Conservation (phyloP, 345 rosid species). For the Corymbia maculata region DNA sequence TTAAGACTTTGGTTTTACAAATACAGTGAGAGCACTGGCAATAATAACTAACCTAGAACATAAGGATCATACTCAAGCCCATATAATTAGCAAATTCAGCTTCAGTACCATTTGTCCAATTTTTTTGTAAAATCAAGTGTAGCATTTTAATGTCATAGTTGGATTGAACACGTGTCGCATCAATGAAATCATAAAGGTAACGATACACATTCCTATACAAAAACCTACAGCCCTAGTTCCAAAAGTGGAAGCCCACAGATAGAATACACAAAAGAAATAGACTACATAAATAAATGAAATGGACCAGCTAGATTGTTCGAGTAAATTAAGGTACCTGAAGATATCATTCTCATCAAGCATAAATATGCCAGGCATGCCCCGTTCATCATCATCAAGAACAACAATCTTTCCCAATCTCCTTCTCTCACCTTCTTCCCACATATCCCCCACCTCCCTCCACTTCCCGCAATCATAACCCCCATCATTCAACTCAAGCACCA, state of each 20-base stretch:
- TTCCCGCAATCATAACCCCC: slow-evolving; percentile 15
- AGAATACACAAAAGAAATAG: neutral
- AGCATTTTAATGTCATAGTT: neutral
- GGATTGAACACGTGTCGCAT: neutral
- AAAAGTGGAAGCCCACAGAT: neutral
- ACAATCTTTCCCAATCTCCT: slow-evolving; percentile 67
- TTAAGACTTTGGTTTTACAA: neutral
- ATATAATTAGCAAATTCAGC: neutral
- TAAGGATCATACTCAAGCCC: neutral
- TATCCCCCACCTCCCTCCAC: slow-evolving; percentile 76
- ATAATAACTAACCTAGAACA: neutral
- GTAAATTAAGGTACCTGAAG: slow-evolving; percentile 35
- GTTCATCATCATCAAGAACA: slow-evolving; percentile 39
- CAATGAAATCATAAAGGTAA: neutral
- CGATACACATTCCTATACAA: neutral
- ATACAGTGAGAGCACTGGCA: neutral
- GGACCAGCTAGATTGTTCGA: neutral
- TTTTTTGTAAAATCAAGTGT: neutral
- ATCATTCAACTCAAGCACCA: slow-evolving; percentile 52
- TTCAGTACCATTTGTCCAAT: neutral
- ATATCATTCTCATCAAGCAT: slow-evolving; percentile 65
- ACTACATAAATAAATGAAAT: neutral
- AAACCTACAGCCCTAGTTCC: neutral
- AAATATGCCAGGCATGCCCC: slow-evolving; percentile 37
- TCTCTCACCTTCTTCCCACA: slow-evolving; percentile 68